Evolutionary conservation across 2,329 filamentous ascomycete genomes (phyloP), one percentile per base, ranked within the genome.

Genomic region (Hymenoscyphus fraxineus): DNA sequence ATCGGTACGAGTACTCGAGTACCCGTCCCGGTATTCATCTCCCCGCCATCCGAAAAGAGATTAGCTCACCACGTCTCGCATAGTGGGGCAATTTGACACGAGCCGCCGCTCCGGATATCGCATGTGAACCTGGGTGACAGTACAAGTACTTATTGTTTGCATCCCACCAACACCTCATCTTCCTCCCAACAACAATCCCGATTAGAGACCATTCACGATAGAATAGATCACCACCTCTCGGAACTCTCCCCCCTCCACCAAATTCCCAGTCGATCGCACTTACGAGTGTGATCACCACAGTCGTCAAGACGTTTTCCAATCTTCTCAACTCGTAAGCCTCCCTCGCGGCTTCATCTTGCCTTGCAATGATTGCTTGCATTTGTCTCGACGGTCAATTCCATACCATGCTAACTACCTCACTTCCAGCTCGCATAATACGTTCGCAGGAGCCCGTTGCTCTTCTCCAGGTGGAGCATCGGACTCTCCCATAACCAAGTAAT

Each of bases 291-390:
- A 71, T 77, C 76, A 73, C 69, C 65, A 77, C 77, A 78, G 84
- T 83, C 88, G 89, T 85, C 92, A 97, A 91, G 82, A 97, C 92
- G 93, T 97, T 97, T 89, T 94, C 93, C 85, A 97, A 96, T 83
- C 90, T 96, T 75, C 89, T 97, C 74, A 95, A 95, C 87, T 97
- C 93, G 93, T 97, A 86, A 79, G 92, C 67, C 82, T 47, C 27
- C 58, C 16, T 19, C 22, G 27, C 27, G 27, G 27, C 27, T 27
- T 27, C 15, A 9, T 41, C 44, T 19, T 35, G 10, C 31, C 59
- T 60, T 16, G 27, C 27, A 27, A 27, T 27, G 27, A 27, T 27
- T 27, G 31, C 35, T 35, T 57, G 31, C 27, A 22, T 27, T 32
- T 32, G 7, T 32, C 22, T 19, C 27, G 44, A 27, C 19, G 19